Percentiles rank a stretch among this genome's conserved stretches.
Conservation (phyloP, 2,329 filamentous ascomycete genomes). For the Exophiala spinifera region DNA sequence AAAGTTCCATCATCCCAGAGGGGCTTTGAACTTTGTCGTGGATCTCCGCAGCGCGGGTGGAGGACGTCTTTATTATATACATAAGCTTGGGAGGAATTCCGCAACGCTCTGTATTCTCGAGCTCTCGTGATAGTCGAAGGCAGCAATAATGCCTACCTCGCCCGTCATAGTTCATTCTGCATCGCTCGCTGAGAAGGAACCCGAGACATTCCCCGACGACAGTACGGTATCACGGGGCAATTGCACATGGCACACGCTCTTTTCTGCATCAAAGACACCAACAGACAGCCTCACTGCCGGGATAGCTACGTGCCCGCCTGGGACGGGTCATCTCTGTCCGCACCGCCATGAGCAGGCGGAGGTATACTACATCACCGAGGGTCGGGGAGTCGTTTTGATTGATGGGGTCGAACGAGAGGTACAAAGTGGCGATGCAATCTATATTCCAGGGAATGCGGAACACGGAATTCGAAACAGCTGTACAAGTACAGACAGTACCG, state of each 20-base stretch:
- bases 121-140: too few relatives aligned
- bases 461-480: constrained; percentile 39
- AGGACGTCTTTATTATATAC: too few relatives aligned
- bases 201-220: neutral
- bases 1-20: too few relatives aligned
- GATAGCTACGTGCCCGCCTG: constrained; percentile 36
- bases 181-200: neutral
- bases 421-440: constrained; percentile 37
- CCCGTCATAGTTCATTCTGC: neutral
- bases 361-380: constrained; percentile 42
- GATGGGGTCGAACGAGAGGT: constrained; percentile 37
- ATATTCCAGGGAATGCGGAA: constrained; percentile 44
- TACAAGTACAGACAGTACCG: too few relatives aligned
- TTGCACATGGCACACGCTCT: constrained; percentile 42
- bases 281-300: constrained; percentile 39
- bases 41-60: too few relatives aligned
- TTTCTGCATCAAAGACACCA: constrained; percentile 36
- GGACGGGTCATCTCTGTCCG: constrained; percentile 35
- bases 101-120: too few relatives aligned
- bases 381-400: constrained; percentile 38
- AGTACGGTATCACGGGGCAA: neutral
- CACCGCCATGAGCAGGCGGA: constrained; percentile 45
- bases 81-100: too few relatives aligned
- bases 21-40: too few relatives aligned
- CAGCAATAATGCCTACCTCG: neutral